Evolutionary conservation across 2,329 filamentous ascomycete genomes (phyloP), one percentile per base, ranked within the genome.

Genomic region (Beauveria rudraprayagi): DNA sequence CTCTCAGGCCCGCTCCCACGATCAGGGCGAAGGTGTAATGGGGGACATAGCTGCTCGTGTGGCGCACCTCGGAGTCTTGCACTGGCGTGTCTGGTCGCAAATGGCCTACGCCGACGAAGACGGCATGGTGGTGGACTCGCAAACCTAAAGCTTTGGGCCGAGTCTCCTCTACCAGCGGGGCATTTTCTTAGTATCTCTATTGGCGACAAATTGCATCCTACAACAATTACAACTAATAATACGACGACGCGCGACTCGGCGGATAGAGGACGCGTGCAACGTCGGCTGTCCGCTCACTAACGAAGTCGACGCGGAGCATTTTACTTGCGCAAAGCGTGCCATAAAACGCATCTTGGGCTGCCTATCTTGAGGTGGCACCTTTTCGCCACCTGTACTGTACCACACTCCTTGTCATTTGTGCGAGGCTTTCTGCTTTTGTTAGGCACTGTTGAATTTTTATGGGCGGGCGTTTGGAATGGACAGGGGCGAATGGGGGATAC

Each of bases 1-100:
- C 8, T 66, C 77, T 28, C 73, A 76, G 26, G 72, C 71, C 51
- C 68, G 71, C 56, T 72, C 75, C 43, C 61, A 71, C 54, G 73
- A 77, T 61, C 68, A 67, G 22, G 81, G 83, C 55, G 81, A 84
- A 54, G 78, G 76, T 48, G 78, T 80, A 40, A 69, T 89, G 43
- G 79, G 81, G 48, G 87, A 91, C 62, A 84, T 96, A 71, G 85
- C 90, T 1, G 88, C 86, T 50, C 85, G 90, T 51, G 80, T 96
- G 56, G 88, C 91, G 6, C 93, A 97, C 69, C 84, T 97, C 50
- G 86, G 90, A 16, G 81, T 94, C 6, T 76, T 97, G 26, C 92
- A 97, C 73, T 97, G 92, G 92, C 83, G 90, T 54, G 88, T 96
- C 3, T 97, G 92, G 91, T 83, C 84, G 1, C 83, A 84, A 2